Conservation (phyloP, 2,329 filamentous ascomycete genomes). For the Rhynchosporium agropyri region DNA sequence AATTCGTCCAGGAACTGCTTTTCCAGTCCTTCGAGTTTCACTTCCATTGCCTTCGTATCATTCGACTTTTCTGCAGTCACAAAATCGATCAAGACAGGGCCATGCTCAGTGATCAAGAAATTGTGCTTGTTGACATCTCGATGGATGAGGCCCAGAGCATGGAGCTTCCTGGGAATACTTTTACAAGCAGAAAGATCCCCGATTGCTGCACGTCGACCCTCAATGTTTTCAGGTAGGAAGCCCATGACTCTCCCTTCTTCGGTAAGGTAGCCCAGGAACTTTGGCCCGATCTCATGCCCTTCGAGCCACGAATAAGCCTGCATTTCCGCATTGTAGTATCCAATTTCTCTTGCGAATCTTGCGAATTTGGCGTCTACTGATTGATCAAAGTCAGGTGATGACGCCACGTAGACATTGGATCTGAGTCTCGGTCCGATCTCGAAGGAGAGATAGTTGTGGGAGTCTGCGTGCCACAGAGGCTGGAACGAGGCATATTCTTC, state of each 20-base stretch:
- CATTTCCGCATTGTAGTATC: too few species aligned
- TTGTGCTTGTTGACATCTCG: background rate
- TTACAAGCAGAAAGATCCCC: background rate
- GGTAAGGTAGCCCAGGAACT: background rate
- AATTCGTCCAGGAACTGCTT: too few species aligned
- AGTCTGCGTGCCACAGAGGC: too few species aligned
- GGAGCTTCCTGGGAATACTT: background rate
- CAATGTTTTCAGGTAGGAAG: background rate
- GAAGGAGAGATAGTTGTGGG: too few species aligned
- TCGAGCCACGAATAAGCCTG: too few species aligned
- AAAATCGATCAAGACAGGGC: background rate
- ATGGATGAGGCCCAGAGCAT: background rate
- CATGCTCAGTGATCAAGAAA: background rate
- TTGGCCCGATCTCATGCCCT: background rate
- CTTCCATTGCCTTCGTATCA: background rate
- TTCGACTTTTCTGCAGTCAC: background rate
- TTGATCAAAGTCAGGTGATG: too few species aligned
- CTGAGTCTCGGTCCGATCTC: too few species aligned
- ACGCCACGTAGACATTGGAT: too few species aligned
- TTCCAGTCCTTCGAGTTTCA: too few species aligned
- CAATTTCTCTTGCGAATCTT: too few species aligned
- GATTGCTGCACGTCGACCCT: background rate
- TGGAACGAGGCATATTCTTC: too few species aligned
- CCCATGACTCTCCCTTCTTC: background rate
- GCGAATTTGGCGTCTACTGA: too few species aligned